Base-by-base conservation (phyloP, 2,329 filamentous ascomycete species). In the Monosporascus sp. region DNA sequence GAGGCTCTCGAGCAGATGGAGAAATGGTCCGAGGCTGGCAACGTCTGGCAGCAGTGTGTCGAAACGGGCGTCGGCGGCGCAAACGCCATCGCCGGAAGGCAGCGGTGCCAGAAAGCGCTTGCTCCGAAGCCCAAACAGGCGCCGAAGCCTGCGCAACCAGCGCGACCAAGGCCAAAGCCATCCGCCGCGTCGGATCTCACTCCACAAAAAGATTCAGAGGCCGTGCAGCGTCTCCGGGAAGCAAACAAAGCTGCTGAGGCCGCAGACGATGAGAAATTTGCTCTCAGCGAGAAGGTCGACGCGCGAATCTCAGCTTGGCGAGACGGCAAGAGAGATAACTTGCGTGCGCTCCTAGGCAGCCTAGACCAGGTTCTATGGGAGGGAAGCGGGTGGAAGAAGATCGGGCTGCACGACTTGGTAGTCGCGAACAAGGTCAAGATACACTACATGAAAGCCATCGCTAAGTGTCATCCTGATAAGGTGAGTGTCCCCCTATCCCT, bases 391-490 rank as follows among this genome's bases (percentile, higher is more conserved):
- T 99, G 94, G 94, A 97, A 96, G 76, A 96, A 95, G 76, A 86
- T 97, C 52, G 91, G 90, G 34, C 84, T 99, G 83, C 87, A 92
- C 59, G 94, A 99, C 74, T 72, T 99, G 61, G 88, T 99, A 50
- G 82, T 96, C 80, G 85, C 91, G 36, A 91, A 89, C 61, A 96
- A 93, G 78, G 94, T 97, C 69, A 99, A 99, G 82, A 87, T 99
- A 59, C 79, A 89, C 55, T 99, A 99, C 69, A 97, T 99, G 94
- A 97, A 96, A 81, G 94, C 93, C 6, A 97, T 99, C 79, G 90
- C 87, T 11, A 97, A 97, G 79, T 94, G 94, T 62, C 94, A 99
- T 79, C 94, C 94, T 55, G 94, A 99, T 71, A 99, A 99, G 87
- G 94, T 97, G 78, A 72, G 83, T 71, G 18, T 54, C 47, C 5